phyloP scores from a whole-genome alignment of 257 asterid genomes.

The Ballota nigra region DNA sequence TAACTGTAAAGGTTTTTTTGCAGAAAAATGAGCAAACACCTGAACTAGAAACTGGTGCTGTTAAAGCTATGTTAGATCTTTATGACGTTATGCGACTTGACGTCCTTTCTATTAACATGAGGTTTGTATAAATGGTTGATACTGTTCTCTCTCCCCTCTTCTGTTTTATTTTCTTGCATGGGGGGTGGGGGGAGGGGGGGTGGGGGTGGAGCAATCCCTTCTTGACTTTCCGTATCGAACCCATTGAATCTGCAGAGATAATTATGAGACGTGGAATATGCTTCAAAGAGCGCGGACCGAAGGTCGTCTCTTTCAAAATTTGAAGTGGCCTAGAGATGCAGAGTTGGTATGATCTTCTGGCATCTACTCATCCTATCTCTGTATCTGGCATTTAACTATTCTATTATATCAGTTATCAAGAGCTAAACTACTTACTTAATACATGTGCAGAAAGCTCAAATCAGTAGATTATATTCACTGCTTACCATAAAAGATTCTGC shows the following conservation, averaged over 20 bases:
- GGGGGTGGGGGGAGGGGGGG: not conserved
- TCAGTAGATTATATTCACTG: slow-evolving; percentile 76
- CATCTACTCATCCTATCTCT: slow-evolving; percentile 16
- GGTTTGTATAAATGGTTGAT: slow-evolving; percentile 47
- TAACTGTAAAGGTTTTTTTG: slow-evolving; percentile 20
- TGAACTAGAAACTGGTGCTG: slow-evolving; percentile 84
- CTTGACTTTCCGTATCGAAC: not conserved
- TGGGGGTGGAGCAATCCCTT: not conserved
- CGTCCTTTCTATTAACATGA: slow-evolving; percentile 65
- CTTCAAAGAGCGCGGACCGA: slow-evolving; percentile 81
- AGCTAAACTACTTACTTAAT: slow-evolving; percentile 26
- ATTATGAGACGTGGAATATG: slow-evolving; percentile 75
- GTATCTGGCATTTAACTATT: slow-evolving; percentile 1
- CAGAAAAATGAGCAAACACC: slow-evolving; percentile 80
- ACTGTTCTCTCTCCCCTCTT: not conserved
- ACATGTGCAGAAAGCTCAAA: slow-evolving; percentile 66
- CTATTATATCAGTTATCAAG: slow-evolving; percentile 11
- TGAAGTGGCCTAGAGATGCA: slow-evolving; percentile 90
- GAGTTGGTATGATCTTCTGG: slow-evolving; percentile 54
- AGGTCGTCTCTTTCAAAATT: slow-evolving; percentile 84
- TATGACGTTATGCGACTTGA: slow-evolving; percentile 90
- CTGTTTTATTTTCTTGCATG: not conserved
- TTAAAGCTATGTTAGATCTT: slow-evolving; percentile 88
- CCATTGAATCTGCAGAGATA: slow-evolving; percentile 46
- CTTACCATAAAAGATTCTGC: slow-evolving; percentile 91